Percentiles rank a stretch among this genome's conserved stretches.
Evolutionary conservation across 2,329 filamentous ascomycete genomes (phyloP).

Genomic region (Volutella citrinella): DNA sequence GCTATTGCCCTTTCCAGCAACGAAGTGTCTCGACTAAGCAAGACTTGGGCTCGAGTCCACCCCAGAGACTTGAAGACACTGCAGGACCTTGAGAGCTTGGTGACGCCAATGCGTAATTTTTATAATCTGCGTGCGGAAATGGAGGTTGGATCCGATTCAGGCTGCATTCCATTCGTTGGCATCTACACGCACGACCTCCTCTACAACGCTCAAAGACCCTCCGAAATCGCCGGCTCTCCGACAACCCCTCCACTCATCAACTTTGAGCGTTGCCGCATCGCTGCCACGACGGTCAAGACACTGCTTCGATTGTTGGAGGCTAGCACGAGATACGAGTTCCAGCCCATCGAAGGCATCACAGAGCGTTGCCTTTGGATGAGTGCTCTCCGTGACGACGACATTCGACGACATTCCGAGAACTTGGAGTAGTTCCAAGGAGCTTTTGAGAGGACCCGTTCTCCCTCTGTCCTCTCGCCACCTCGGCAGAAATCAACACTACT

Average conservation of each 20-base stretch:
- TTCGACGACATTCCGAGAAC: conserved; percentile 52
- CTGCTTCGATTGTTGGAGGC: conserved; percentile 75
- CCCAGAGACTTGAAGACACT: conserved; percentile 63
- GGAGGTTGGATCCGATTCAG: conserved; percentile 65
- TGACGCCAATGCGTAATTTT: conserved; percentile 77
- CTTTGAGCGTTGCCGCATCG: conserved; percentile 76
- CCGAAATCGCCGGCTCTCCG: conserved; percentile 67
- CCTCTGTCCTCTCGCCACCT: background rate
- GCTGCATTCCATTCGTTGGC: conserved; percentile 81
- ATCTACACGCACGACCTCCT: conserved; percentile 82
- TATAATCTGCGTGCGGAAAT: conserved; percentile 74
- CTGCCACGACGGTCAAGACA: conserved; percentile 76
- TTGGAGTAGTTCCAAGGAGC: conserved; percentile 47
- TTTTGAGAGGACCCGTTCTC: too few species aligned
- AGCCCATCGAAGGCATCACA: conserved; percentile 72
- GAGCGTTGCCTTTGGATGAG: conserved; percentile 85
- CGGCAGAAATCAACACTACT: conserved; percentile 1
- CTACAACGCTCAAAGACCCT: conserved; percentile 76
- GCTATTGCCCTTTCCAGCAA: conserved; percentile 73
- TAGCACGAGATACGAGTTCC: conserved; percentile 70
- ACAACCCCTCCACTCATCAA: conserved; percentile 70
- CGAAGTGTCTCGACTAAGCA: conserved; percentile 64
- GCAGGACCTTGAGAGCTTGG: conserved; percentile 65
- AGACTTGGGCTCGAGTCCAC: conserved; percentile 71
- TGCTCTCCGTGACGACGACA: conserved; percentile 72